Conservation (phyloP, 768 basidiomycete species). For the Hypholoma sublateritium region DNA sequence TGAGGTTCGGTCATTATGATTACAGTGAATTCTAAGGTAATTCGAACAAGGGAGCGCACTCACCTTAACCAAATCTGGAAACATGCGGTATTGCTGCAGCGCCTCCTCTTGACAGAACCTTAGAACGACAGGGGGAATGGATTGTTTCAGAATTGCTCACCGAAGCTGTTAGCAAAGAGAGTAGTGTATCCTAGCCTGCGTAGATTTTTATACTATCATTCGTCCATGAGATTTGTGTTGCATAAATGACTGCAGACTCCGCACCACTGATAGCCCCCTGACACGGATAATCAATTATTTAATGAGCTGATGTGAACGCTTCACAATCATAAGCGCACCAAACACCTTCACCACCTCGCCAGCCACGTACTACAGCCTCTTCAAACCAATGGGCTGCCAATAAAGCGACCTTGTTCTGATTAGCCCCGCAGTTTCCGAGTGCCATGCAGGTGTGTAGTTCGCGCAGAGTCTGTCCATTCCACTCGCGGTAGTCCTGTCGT, state of each 20-base stretch:
- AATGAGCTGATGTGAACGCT: neutral
- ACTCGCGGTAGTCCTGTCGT: conserved; percentile 25
- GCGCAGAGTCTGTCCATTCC: conserved; percentile 24
- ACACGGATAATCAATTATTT: neutral
- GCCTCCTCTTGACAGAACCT: conserved; percentile 18
- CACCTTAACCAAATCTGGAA: conserved; percentile 32
- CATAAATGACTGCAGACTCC: neutral
- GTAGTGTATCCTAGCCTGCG: conserved; percentile 24
- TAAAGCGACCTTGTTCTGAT: conserved; percentile 33
- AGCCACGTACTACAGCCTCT: conserved; percentile 17
- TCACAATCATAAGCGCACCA: conserved; percentile 21
- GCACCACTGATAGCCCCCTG: conserved; percentile 28
- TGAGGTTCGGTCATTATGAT: conserved; percentile 4
- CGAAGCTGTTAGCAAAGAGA: conserved; percentile 23
- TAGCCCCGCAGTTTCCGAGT: conserved; percentile 26
- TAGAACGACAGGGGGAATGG: neutral
- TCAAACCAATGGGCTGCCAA: conserved; percentile 27
- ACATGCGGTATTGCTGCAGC: conserved; percentile 27
- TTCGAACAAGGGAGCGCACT: neutral
- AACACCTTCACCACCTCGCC: conserved; percentile 29
- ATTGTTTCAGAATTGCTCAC: conserved; percentile 14
- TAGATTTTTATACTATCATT: conserved; percentile 24
- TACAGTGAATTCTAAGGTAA: too few relatives aligned
- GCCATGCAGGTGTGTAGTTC: conserved; percentile 28
- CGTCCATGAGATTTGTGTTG: neutral